Evolutionary conservation across 371 early-diverging fungal species (phyloP).

Genomic region (Mortierella polycephala): DNA sequence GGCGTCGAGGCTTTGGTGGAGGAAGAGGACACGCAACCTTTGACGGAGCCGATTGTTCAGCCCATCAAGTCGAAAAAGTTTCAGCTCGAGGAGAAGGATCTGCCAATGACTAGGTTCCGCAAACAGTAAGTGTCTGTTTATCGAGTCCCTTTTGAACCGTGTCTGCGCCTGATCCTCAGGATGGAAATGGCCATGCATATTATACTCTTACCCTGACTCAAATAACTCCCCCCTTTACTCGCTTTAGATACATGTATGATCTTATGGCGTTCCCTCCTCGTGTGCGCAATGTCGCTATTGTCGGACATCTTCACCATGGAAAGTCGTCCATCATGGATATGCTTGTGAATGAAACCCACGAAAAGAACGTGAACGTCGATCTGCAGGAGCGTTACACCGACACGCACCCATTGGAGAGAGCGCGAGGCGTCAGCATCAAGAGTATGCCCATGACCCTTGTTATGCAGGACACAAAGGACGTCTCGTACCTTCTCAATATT

Average conservation of each 20-base stretch:
- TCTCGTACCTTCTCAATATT: constrained; percentile 90
- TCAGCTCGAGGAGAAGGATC: constrained; percentile 83
- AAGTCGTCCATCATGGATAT: constrained; percentile 95
- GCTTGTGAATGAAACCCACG: constrained; percentile 91
- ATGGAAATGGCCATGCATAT: too few relatives aligned
- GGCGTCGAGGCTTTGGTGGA: constrained; percentile 96
- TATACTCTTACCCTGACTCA: too few relatives aligned
- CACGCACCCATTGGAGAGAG: constrained; percentile 91
- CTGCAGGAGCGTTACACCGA: constrained; percentile 88
- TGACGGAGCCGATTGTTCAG: constrained; percentile 94
- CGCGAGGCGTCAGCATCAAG: constrained; percentile 92
- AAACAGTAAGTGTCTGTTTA: constrained; percentile 77
- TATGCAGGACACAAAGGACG: constrained; percentile 86
- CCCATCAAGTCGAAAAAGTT: constrained; percentile 90
- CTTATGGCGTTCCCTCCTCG: constrained; percentile 84
- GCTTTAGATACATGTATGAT: constrained; percentile 83
- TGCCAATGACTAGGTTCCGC: constrained; percentile 85
- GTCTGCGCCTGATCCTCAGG: neutral
- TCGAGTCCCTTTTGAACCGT: too few relatives aligned
- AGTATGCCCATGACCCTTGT: constrained; percentile 94
- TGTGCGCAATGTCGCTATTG: constrained; percentile 89
- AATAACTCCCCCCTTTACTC: too few relatives aligned
- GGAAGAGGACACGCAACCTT: constrained; percentile 97
- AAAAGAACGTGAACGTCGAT: constrained; percentile 68
- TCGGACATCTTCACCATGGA: constrained; percentile 97